These are phyloP conservation scores for Hypoxylon sp. DNA, from an alignment of 2,329 filamentous ascomycete species.

Conservation along the genomic window DNA sequence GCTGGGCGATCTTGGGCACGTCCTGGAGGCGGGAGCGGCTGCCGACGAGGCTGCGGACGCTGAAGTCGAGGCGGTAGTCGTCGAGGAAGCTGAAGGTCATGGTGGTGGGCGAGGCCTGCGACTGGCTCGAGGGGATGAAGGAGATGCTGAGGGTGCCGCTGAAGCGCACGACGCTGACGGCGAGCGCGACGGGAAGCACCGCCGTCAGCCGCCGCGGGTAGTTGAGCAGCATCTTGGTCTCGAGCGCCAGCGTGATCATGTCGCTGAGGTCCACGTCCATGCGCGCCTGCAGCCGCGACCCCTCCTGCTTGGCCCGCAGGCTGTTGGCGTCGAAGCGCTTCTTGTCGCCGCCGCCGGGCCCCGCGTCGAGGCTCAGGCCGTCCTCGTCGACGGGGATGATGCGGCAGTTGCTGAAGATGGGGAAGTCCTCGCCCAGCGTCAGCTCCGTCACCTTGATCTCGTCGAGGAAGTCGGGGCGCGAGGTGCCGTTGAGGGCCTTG, in stretches of 20 bases:
- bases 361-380: slow-evolving; percentile 63
- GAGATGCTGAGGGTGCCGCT: slow-evolving; percentile 93
- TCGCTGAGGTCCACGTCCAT: slow-evolving; percentile 98
- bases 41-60: slow-evolving; percentile 79
- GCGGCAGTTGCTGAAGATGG: slow-evolving; percentile 97
- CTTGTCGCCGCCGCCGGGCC: slow-evolving; percentile 50
- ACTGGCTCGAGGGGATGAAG: slow-evolving; percentile 80
- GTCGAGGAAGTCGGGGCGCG: slow-evolving; percentile 89
- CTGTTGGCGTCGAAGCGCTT: slow-evolving; percentile 61
- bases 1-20: slow-evolving; percentile 86
- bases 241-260: slow-evolving; percentile 91
- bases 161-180: slow-evolving; percentile 91
- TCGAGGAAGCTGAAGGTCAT: slow-evolving; percentile 94
- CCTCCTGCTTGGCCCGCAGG: slow-evolving; percentile 60
- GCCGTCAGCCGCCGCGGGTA: slow-evolving; percentile 91
- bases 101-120: slow-evolving; percentile 78
- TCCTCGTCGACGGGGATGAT: slow-evolving; percentile 91
- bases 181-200: slow-evolving; percentile 87
- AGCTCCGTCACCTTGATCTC: slow-evolving; percentile 94
- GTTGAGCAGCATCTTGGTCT: slow-evolving; percentile 93
- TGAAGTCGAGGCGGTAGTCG: slow-evolving; percentile 85
- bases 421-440: slow-evolving; percentile 93
- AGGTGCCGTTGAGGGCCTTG: slow-evolving; percentile 84
- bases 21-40: slow-evolving; percentile 83
- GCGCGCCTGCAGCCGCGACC: slow-evolving; percentile 84